phyloP scores from a whole-genome alignment of 2,329 filamentous ascomycete species.

The Microcera coccophila region DNA sequence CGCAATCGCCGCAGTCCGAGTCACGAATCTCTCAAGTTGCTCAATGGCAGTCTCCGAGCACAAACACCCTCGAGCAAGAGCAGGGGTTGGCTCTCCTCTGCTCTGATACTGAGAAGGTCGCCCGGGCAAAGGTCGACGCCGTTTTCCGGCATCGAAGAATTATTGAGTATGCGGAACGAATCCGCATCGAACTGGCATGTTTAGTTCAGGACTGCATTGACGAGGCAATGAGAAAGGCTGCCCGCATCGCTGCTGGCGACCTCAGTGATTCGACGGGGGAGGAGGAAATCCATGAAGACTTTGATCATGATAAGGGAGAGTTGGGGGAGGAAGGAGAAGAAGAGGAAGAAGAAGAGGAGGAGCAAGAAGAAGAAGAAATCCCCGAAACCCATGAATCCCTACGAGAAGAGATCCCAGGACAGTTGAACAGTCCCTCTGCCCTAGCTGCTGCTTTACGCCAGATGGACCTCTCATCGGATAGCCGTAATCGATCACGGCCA shows the following conservation, averaged over 20 bases:
- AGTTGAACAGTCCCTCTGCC: slow-evolving; percentile 44
- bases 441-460: slow-evolving; percentile 52
- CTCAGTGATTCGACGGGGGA: slow-evolving; percentile 71
- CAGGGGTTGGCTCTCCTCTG: slow-evolving; percentile 85
- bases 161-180: slow-evolving; percentile 92
- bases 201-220: slow-evolving; percentile 95
- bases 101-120: slow-evolving; percentile 79
- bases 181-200: slow-evolving; percentile 87
- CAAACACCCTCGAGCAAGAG: slow-evolving; percentile 87
- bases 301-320: no score
- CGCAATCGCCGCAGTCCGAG: slow-evolving; percentile 93
- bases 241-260: slow-evolving; percentile 79
- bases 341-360: slow-evolving; percentile 15
- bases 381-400: slow-evolving; percentile 14
- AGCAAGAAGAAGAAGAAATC: slow-evolving; percentile 14
- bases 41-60: slow-evolving; percentile 94
- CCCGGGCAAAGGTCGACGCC: slow-evolving; percentile 86
- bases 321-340: slow-evolving; percentile 41
- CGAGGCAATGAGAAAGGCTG: slow-evolving; percentile 84
- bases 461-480: slow-evolving; percentile 32
- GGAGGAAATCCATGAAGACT: slow-evolving; percentile 44
- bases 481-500: slow-evolving; percentile 42
- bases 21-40: slow-evolving; percentile 89
- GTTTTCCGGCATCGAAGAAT: slow-evolving; percentile 88
- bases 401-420: slow-evolving; percentile 46